Evolutionary conservation across 768 basidiomycete genomes (phyloP).

Genomic region (Panaeolus cyanescens): DNA sequence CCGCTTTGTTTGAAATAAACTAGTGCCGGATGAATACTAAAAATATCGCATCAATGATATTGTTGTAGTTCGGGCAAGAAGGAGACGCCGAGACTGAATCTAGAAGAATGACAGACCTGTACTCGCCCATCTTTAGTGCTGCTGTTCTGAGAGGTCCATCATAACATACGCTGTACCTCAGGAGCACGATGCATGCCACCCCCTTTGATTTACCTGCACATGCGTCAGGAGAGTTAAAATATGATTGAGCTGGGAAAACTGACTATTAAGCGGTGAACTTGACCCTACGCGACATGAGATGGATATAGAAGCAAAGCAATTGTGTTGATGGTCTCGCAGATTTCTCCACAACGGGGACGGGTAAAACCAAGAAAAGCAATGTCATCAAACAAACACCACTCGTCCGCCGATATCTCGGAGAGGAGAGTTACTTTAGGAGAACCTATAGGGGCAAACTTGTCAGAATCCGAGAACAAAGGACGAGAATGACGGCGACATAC

Average conservation of each 20-base stretch:
- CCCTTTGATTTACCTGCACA: too few species aligned
- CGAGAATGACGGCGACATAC: neutral
- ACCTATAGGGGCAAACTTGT: neutral
- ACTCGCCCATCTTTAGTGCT: too few species aligned
- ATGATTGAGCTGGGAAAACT: neutral
- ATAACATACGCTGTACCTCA: too few species aligned
- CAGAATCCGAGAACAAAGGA: neutral
- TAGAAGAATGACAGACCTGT: too few species aligned
- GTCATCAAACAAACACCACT: neutral
- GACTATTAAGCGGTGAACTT: neutral
- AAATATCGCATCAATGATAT: too few species aligned
- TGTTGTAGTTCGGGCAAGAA: too few species aligned
- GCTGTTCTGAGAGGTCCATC: too few species aligned
- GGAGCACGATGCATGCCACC: too few species aligned
- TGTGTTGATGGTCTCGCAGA: neutral
- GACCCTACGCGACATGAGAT: neutral
- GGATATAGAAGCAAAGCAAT: neutral
- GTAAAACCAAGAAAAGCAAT: neutral
- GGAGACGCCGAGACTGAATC: too few species aligned
- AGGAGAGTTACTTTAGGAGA: neutral
- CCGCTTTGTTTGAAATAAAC: too few species aligned
- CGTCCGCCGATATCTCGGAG: neutral
- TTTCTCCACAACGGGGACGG: neutral
- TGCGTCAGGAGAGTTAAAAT: too few species aligned
- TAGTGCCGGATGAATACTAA: too few species aligned